Evolutionary conservation across 768 basidiomycete species (phyloP).

Genomic region (Tricholoma terreum): DNA sequence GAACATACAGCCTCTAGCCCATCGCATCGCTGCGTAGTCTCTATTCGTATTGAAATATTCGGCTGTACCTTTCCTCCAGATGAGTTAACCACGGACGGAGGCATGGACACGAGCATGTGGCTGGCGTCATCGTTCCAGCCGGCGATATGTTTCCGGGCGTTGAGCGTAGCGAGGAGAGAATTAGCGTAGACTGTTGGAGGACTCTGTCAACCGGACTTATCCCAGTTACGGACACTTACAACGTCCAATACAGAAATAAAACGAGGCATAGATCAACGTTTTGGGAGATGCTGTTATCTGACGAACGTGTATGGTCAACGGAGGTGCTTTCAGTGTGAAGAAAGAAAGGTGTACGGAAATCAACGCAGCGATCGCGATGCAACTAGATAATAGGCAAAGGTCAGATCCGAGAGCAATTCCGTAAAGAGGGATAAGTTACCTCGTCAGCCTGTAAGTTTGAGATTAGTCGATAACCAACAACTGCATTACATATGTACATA

Average conservation of each 20-base stretch:
- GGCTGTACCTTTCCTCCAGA: slow-evolving; percentile 6
- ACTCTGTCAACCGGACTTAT: not conserved
- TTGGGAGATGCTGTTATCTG: slow-evolving; percentile 25
- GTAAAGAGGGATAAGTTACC: not conserved
- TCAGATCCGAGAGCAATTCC: not conserved
- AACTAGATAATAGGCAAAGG: not conserved
- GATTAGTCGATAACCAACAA: not conserved
- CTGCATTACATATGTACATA: not conserved
- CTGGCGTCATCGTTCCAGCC: slow-evolving; percentile 11
- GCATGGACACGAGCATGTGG: slow-evolving; percentile 13
- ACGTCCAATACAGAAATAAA: slow-evolving; percentile 33
- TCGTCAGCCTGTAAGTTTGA: slow-evolving; percentile 2
- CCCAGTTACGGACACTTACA: slow-evolving; percentile 15
- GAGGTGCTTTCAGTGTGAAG: not conserved
- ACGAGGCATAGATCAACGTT: slow-evolving; percentile 29
- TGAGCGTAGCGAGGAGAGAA: slow-evolving; percentile 24
- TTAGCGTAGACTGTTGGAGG: slow-evolving; percentile 24
- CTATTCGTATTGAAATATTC: slow-evolving; percentile 35
- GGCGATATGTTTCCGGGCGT: slow-evolving; percentile 12
- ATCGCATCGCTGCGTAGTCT: slow-evolving; percentile 20
- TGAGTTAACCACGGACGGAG: not conserved
- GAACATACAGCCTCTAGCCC: not conserved
- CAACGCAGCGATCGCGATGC: slow-evolving; percentile 6
- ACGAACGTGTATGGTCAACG: not conserved
- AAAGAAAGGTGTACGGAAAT: slow-evolving; percentile 6